These are phyloP conservation scores for Phytophthora sp. DNA, from an alignment of 352 stramenopile species.

Conservation along the genomic window DNA sequence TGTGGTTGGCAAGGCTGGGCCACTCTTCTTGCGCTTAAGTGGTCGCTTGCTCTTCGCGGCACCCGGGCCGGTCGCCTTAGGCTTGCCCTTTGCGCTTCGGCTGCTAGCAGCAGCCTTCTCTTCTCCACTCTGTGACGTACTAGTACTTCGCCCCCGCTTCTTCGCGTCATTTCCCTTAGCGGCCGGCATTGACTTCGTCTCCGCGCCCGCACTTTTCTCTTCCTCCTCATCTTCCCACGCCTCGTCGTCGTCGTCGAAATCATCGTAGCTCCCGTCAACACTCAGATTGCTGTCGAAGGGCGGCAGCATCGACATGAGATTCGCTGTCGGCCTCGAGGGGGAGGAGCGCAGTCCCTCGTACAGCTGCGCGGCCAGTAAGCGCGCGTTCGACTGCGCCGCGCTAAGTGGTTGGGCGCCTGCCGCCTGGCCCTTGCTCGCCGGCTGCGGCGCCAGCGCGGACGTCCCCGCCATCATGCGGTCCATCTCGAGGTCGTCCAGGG, in stretches of 20 bases:
- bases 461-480: constrained; percentile 28
- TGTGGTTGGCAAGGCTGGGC: constrained; percentile 6
- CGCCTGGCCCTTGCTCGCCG: background rate
- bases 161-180: background rate
- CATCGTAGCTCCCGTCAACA: constrained; percentile 29
- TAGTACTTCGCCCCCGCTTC: background rate
- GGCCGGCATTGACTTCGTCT: background rate
- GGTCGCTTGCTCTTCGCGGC: constrained; percentile 23
- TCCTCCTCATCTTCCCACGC: constrained; percentile 4
- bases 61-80: background rate
- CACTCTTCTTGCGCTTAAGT: constrained; percentile 37
- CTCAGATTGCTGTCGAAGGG: constrained; percentile 13
- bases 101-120: constrained; percentile 2
- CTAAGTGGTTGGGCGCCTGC: background rate
- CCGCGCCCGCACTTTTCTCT: background rate
- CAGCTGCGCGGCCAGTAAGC: constrained; percentile 27
- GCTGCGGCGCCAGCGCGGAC: constrained; percentile 1
- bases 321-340: background rate
- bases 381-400: constrained; percentile 12
- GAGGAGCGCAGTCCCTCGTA: constrained; percentile 24
- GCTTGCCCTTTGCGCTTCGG: constrained; percentile 15
- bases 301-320: constrained; percentile 8
- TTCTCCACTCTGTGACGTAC: background rate
- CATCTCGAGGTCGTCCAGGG: constrained; percentile 51
- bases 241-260: constrained; percentile 21